Conservation (phyloP, 2,329 filamentous ascomycete species). For the Talaromyces rugulosus region DNA sequence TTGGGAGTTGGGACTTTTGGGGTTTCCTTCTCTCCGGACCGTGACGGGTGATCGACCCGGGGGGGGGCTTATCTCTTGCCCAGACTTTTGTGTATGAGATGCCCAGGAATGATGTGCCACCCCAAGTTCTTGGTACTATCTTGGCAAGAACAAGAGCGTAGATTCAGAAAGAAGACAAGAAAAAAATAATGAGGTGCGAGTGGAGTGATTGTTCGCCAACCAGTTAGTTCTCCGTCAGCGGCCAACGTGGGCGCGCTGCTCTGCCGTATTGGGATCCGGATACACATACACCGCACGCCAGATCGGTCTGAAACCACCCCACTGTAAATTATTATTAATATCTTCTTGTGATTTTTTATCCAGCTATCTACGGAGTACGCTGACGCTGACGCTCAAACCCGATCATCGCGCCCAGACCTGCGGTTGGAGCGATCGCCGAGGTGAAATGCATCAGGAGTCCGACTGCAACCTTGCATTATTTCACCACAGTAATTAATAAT, state of each 20-base stretch:
- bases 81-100: not conserved
- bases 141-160: not conserved
- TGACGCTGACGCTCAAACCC: not conserved
- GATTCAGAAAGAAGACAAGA: too few species aligned
- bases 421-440: not conserved
- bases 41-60: not conserved
- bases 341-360: not conserved
- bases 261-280: not conserved
- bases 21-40: not conserved
- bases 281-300: not conserved
- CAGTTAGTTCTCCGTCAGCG: not conserved
- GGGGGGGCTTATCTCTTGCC: not conserved
- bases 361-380: not conserved
- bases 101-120: slow-evolving; percentile 1
- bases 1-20: too few species aligned
- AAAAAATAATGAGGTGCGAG: not conserved
- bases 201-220: not conserved
- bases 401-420: not conserved
- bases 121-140: not conserved
- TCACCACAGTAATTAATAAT: too few species aligned
- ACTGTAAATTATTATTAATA: too few species aligned
- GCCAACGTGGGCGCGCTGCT: not conserved
- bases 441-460: not conserved
- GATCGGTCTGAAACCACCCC: not conserved
- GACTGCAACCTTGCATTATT: not conserved